Percentiles rank a stretch among this genome's conserved stretches.
These are phyloP conservation scores for Geranium rotundifolium DNA, from an alignment of 345 rosid species.

Conservation along the genomic window DNA sequence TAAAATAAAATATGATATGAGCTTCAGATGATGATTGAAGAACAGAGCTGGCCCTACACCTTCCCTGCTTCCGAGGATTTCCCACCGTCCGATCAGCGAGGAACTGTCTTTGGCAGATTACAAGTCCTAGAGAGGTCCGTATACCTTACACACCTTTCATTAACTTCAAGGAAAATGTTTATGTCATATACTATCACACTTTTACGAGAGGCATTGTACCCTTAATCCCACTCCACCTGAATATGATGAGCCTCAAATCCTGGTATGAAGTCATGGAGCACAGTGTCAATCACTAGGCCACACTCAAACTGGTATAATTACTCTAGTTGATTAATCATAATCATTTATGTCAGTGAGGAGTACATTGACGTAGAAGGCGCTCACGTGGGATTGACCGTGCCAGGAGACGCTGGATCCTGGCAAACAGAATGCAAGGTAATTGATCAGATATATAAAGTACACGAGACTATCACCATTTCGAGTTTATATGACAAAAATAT, in stretches of 20 bases:
- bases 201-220: no score
- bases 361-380: constrained; percentile 40
- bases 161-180: no score
- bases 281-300: no score
- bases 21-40: constrained; percentile 51
- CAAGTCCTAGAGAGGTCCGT: constrained; percentile 54
- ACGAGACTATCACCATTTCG: no score
- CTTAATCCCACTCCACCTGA: no score
- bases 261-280: no score
- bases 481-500: not conserved
- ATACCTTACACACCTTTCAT: not conserved
- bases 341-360: constrained; percentile 39
- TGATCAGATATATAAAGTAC: no score
- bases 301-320: no score
- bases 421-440: constrained; percentile 71
- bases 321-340: no score
- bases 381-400: constrained; percentile 67
- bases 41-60: constrained; percentile 75
- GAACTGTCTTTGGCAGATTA: constrained; percentile 54
- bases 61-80: constrained; percentile 90
- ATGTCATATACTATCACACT: no score
- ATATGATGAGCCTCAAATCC: no score
- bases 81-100: constrained; percentile 55
- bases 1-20: not conserved
- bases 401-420: constrained; percentile 79